Evolutionary conservation across 2,329 filamentous ascomycete species (phyloP), one percentile per base, ranked within the genome.

Genomic region (Fusarium sterilihyphosum): DNA sequence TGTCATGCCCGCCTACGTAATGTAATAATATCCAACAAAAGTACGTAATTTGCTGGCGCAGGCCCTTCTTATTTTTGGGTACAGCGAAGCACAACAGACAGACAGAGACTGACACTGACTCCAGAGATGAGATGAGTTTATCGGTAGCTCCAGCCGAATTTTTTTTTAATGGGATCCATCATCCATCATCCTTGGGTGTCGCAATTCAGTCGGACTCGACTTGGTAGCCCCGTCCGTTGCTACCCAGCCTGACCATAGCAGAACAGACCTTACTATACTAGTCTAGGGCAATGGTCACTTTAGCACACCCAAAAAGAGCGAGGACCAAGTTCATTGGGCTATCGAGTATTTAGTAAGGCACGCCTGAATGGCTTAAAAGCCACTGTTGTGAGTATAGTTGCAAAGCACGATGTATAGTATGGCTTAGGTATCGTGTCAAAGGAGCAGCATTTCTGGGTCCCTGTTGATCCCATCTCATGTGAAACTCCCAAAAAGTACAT

Each of bases 1-100:
- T 49, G 47, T 37, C 33, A 38, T 69, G 57, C 44, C 66, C 29
- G 43, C 43, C 49, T 43, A 64, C 54, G 59, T 43, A 68, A 62
- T 52, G 33, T 56, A 56, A 29, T 53, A 26, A 53, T 53, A 37
- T 50, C 64, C 53, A 71, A 44, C 26, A 49, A 54, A 63, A 43
- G 67, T 62, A 53, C 62, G 69, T 61, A 76, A 75, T 77, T 73
- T 77, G 69, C 74, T 67, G 50, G 33, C 38, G 44, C 61, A 59
- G 59, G 53, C 49, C 56, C 54, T 73, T 43, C 26, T 58, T 65
- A 43, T 70, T 65, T 65, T 70, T 73, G 72, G 58, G 49, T 43
- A 60, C 63, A 43, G 46, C n/a, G 37, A 50, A 35, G 20, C 26
- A 29, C 46, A 29, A 6, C 26, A 49, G 29, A 31, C 47, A 35